Evolutionary conservation across 179 eudicot genomes (phyloP).

Genomic region (Vitellaria paradoxa): DNA sequence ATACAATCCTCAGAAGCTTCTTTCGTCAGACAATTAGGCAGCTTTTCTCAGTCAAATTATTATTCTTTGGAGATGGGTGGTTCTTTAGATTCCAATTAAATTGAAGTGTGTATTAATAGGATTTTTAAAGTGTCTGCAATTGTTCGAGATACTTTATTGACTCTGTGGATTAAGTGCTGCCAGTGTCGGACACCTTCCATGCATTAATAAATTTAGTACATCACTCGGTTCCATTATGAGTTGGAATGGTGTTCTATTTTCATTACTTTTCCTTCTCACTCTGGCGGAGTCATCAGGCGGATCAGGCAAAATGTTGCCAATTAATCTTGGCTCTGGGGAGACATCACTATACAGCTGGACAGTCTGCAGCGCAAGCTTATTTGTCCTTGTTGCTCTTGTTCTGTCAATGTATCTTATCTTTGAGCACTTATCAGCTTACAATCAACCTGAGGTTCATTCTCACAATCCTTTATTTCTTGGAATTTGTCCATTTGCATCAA

Average conservation of each 20-base stretch:
- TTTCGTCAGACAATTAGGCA: neutral
- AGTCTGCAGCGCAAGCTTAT: slow-evolving; percentile 66
- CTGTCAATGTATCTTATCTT: slow-evolving; percentile 75
- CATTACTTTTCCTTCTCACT: slow-evolving; percentile 26
- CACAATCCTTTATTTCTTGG: neutral
- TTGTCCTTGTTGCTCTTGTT: slow-evolving; percentile 76
- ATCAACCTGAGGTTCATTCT: slow-evolving; percentile 84
- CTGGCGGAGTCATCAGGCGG: slow-evolving; percentile 53
- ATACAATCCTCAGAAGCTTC: neutral
- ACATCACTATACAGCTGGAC: slow-evolving; percentile 66
- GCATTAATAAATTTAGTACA: neutral
- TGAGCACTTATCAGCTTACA: slow-evolving; percentile 85
- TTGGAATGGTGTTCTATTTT: no score
- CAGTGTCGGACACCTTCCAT: slow-evolving; percentile 9
- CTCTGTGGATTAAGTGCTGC: neutral
- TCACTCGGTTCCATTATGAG: no score
- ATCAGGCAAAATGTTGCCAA: slow-evolving; percentile 44
- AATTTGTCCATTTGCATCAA: neutral
- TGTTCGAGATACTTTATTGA: neutral
- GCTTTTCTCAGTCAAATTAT: neutral
- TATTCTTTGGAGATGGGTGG: neutral
- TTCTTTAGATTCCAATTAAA: neutral
- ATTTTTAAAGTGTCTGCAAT: neutral
- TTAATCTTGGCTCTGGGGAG: slow-evolving; percentile 34
- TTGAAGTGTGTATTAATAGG: neutral